A percentile compares a stretch with the other conserved stretches of the same genome.
phyloP scores from a whole-genome alignment of 2,329 filamentous ascomycete species.

The Aspergillus sp. region DNA sequence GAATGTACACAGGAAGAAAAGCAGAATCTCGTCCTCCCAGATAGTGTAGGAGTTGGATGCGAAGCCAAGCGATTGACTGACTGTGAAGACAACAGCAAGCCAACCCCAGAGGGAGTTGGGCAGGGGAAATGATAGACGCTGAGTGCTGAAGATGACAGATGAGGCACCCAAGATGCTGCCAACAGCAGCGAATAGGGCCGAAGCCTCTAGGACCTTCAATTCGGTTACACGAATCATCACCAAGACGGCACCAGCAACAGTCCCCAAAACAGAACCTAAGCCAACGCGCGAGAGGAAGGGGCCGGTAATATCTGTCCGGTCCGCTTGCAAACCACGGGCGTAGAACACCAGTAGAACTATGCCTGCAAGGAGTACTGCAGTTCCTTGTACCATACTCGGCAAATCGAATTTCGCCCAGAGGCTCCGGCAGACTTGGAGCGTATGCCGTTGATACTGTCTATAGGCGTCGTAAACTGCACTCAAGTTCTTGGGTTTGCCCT shows the following conservation, averaged over 20 bases:
- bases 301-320: constrained; percentile 59
- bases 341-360: constrained; percentile 75
- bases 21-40: constrained; percentile 93
- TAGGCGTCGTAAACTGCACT: constrained; percentile 62
- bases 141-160: constrained; percentile 44
- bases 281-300: constrained; percentile 57
- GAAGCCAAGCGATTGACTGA: constrained; percentile 90
- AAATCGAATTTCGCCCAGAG: constrained; percentile 94
- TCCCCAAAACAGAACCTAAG: constrained; percentile 54
- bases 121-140: constrained; percentile 56
- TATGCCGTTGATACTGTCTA: constrained; percentile 75
- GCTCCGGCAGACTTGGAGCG: constrained; percentile 75
- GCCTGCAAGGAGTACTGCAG: constrained; percentile 70
- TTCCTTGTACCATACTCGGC: constrained; percentile 79
- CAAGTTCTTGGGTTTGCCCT: constrained; percentile 46
- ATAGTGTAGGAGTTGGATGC: constrained; percentile 98
- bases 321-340: constrained; percentile 60
- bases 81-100: constrained; percentile 77
- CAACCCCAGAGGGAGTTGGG: constrained; percentile 88
- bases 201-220: constrained; percentile 36
- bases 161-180: constrained; percentile 51
- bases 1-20: constrained; percentile 90
- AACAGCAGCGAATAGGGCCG: constrained; percentile 47
- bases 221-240: constrained; percentile 32
- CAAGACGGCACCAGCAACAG: constrained; percentile 32